Evolutionary conservation across 2,329 filamentous ascomycete genomes (phyloP).

Genomic region (Amesomyces nigricolor): DNA sequence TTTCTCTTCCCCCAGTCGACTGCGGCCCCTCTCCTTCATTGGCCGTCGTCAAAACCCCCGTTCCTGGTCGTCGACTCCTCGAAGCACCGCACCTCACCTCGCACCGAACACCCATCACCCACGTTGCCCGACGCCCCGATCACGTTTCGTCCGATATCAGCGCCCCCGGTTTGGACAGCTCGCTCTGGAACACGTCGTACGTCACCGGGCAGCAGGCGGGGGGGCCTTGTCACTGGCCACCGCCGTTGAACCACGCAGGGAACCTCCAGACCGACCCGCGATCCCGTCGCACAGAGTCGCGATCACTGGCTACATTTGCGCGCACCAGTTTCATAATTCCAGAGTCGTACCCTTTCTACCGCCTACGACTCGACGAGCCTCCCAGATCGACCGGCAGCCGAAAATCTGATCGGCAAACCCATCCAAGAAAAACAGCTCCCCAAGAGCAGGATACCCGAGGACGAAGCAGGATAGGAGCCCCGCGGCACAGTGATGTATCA

Average conservation of each 20-base stretch:
- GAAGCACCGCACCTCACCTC: neutral
- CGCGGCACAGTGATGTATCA: conserved; percentile 35
- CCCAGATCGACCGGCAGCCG: neutral
- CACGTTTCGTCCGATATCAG: neutral
- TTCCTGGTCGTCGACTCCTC: neutral
- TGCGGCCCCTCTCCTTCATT: conserved; percentile 2
- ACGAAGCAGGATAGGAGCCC: neutral
- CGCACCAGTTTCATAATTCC: neutral
- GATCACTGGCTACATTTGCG: conserved; percentile 2
- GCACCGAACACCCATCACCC: neutral
- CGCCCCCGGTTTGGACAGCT: neutral
- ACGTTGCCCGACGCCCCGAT: neutral
- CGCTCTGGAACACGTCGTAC: neutral
- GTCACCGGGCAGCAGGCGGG: conserved; percentile 4
- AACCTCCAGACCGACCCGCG: neutral
- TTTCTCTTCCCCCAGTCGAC: neutral
- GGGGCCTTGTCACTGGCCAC: conserved; percentile 6
- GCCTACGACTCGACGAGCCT: conserved; percentile 4
- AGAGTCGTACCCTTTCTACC: neutral
- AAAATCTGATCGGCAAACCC: neutral
- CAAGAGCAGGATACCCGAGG: neutral
- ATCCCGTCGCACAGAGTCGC: conserved; percentile 7
- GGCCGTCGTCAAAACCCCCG: neutral
- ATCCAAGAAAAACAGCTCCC: neutral
- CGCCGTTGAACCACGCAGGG: neutral